These are phyloP conservation scores for Drechslera avenae DNA, from an alignment of 2,329 filamentous ascomycete genomes.

Conservation along the genomic window DNA sequence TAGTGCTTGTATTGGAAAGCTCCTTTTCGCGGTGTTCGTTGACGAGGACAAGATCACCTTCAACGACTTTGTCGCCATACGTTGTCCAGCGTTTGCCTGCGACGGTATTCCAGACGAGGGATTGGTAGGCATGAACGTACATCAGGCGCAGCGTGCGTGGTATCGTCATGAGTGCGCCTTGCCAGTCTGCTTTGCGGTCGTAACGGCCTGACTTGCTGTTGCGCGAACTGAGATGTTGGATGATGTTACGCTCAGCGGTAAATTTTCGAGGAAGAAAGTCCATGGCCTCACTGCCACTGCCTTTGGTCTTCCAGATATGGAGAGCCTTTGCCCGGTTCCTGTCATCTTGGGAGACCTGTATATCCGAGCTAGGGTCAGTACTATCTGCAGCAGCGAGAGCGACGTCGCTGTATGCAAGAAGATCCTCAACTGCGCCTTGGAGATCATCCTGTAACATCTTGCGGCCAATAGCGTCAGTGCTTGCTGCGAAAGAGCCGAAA, in stretches of 20 bases:
- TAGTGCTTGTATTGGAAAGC: slow-evolving; percentile 29
- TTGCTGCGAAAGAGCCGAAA: slow-evolving; percentile 85
- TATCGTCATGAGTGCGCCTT: slow-evolving; percentile 80
- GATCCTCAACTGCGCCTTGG: slow-evolving; percentile 75
- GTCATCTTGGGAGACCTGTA: slow-evolving; percentile 73
- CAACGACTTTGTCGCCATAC: slow-evolving; percentile 74
- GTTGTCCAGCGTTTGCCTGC: slow-evolving; percentile 79
- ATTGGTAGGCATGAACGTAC: slow-evolving; percentile 98
- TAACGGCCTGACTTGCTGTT: slow-evolving; percentile 54
- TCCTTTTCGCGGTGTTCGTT: slow-evolving; percentile 60
- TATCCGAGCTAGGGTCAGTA: slow-evolving; percentile 40
- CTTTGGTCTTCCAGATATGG: slow-evolving; percentile 69
- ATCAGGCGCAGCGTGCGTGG: slow-evolving; percentile 83
- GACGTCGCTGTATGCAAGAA: slow-evolving; percentile 73
- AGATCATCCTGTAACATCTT: slow-evolving; percentile 84
- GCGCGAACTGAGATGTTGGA: slow-evolving; percentile 69
- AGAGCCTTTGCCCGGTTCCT: slow-evolving; percentile 78
- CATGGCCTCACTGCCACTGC: slow-evolving; percentile 65
- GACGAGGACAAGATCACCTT: slow-evolving; percentile 82
- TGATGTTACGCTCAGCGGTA: slow-evolving; percentile 76
- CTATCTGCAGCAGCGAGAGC: slow-evolving; percentile 62
- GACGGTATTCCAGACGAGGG: slow-evolving; percentile 88
- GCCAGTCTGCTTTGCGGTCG: slow-evolving; percentile 68
- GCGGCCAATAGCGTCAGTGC: slow-evolving; percentile 83
- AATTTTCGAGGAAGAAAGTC: slow-evolving; percentile 78